Conservation (phyloP, 2,329 filamentous ascomycete genomes). For the Paracorniculantispora psalliotae region DNA sequence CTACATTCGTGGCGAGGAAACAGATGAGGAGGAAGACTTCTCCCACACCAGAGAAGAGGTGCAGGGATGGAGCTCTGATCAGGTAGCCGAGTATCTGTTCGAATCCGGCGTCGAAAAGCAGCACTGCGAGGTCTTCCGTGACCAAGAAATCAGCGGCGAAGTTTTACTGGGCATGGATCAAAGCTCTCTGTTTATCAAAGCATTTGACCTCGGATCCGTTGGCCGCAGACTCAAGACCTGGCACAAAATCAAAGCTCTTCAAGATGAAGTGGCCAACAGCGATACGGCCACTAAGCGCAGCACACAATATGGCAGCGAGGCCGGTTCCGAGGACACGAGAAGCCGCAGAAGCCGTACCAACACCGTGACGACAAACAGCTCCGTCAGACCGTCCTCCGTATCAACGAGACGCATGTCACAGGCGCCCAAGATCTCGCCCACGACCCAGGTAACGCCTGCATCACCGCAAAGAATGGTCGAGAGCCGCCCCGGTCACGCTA, state of each 20-base stretch:
- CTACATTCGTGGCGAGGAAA: conserved; percentile 91
- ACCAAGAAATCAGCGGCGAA: conserved; percentile 94
- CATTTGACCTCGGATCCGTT: conserved; percentile 88
- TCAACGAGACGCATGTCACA: conserved; percentile 48
- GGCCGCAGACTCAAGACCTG: conserved; percentile 87
- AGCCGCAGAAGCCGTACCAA: conserved; percentile 51
- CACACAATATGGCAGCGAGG: conserved; percentile 55
- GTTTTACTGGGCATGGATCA: conserved; percentile 94
- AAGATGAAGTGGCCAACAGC: conserved; percentile 71
- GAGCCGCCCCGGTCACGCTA: conserved; percentile 46
- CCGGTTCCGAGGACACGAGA: conserved; percentile 49
- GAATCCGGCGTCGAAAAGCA: conserved; percentile 78
- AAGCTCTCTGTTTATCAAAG: conserved; percentile 89
- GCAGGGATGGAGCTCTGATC: conserved; percentile 68
- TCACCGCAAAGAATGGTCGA: conserved; percentile 34
- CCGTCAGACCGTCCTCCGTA: conserved; percentile 42
- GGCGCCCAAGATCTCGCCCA: conserved; percentile 44
- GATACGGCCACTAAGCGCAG: conserved; percentile 42
- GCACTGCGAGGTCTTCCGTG: conserved; percentile 89
- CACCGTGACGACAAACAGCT: conserved; percentile 48
- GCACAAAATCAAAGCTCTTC: conserved; percentile 90
- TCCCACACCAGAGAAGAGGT: conserved; percentile 69
- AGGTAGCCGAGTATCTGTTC: conserved; percentile 87
- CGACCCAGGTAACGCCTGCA: conserved; percentile 35
- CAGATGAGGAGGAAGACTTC: conserved; percentile 83